Conservation (phyloP, 2,329 filamentous ascomycete genomes). For the Exophiala calicioides region DNA sequence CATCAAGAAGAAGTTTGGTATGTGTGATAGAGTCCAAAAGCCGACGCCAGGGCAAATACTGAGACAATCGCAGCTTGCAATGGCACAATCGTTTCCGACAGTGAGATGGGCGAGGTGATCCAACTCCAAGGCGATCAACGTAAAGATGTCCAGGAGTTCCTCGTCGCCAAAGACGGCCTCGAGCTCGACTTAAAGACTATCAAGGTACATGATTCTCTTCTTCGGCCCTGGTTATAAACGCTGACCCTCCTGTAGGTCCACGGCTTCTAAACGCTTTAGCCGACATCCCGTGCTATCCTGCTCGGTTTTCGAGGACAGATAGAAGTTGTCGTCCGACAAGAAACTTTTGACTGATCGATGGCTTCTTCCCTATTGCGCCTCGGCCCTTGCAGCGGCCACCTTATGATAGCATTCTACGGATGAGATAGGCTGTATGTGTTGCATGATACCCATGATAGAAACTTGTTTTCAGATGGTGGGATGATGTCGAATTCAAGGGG, state of each 20-base stretch:
- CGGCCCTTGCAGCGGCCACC: slow-evolving; percentile 22
- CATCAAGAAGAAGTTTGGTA: slow-evolving; percentile 99
- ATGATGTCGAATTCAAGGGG: slow-evolving; percentile 1
- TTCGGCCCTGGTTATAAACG: not conserved
- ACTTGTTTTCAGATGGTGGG: slow-evolving; percentile 18
- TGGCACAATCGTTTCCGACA: slow-evolving; percentile 97
- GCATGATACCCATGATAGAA: slow-evolving; percentile 32
- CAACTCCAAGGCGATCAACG: slow-evolving; percentile 99
- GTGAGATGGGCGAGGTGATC: slow-evolving; percentile 98
- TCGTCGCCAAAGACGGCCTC: slow-evolving; percentile 89
- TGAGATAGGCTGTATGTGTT: slow-evolving; percentile 26
- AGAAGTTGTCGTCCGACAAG: slow-evolving; percentile 32
- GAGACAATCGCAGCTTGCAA: slow-evolving; percentile 99
- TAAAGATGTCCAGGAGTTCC: slow-evolving; percentile 97
- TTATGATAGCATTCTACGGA: slow-evolving; percentile 30
- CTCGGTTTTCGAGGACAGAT: slow-evolving; percentile 44
- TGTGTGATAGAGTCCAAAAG: slow-evolving; percentile 35
- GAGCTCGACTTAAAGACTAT: slow-evolving; percentile 95
- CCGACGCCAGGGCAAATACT: too few relatives aligned
- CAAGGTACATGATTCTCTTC: slow-evolving; percentile 66
- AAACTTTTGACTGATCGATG: slow-evolving; percentile 19
- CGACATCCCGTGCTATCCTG: slow-evolving; percentile 46
- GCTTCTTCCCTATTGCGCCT: slow-evolving; percentile 25
- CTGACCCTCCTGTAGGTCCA: slow-evolving; percentile 44
- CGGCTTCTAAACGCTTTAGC: slow-evolving; percentile 51